These are phyloP conservation scores for Coelastrella sp. DNA, from an alignment of 139 green algal species.

Conservation along the genomic window DNA sequence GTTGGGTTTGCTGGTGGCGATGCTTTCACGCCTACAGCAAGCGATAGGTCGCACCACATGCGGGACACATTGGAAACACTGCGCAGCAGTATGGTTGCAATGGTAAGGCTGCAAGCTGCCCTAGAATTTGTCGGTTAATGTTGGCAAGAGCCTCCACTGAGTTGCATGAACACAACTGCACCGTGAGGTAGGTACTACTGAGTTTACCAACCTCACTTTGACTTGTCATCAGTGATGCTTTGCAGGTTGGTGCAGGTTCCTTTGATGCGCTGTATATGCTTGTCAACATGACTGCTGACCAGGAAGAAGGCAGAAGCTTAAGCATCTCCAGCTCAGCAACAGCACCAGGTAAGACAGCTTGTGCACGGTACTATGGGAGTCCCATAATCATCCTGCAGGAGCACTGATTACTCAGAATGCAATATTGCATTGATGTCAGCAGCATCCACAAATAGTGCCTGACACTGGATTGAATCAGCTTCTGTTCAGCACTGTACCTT, in stretches of 20 bases:
- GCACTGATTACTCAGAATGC: no score
- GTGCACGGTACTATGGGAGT: no score
- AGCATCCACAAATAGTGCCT: no score
- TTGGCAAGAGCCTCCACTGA: no score
- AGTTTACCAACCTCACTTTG: background rate
- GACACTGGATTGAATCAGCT: no score
- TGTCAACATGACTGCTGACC: conserved; percentile 9
- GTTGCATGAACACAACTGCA: no score
- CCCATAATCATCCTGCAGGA: no score
- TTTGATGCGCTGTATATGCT: conserved; percentile 26
- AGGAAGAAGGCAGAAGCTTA: background rate
- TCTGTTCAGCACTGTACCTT: no score
- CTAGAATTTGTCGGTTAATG: background rate
- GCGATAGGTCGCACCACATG: background rate
- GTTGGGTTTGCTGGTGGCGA: background rate
- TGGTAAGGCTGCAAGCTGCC: background rate
- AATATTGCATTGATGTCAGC: no score
- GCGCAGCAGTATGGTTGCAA: background rate
- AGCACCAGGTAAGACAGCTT: background rate
- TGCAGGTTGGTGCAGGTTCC: background rate
- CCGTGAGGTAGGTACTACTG: no score
- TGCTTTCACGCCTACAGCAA: background rate
- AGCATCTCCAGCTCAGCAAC: conserved; percentile 7
- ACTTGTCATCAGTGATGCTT: background rate
- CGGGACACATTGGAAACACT: background rate